Conservation (phyloP, 2,329 filamentous ascomycete genomes). For the Arthroderma sp. region DNA sequence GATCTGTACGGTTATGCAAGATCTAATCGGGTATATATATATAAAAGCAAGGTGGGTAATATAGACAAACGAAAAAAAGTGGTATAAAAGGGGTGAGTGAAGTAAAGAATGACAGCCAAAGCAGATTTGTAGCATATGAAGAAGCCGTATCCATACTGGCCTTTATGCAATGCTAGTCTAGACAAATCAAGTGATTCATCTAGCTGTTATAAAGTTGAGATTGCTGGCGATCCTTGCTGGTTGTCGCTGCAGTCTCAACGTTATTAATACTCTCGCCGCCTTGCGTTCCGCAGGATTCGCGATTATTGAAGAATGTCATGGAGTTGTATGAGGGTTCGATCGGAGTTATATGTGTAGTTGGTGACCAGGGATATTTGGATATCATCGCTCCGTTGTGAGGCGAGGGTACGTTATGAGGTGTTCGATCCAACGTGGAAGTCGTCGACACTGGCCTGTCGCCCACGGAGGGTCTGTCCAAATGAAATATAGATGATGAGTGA, state of each 20-base stretch:
- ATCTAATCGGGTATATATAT: not conserved
- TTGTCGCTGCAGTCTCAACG: conserved; percentile 9
- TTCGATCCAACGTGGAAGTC: not conserved
- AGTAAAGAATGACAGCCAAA: not conserved
- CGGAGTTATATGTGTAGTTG: conserved; percentile 10
- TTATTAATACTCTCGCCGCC: not conserved
- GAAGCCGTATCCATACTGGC: not conserved
- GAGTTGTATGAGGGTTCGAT: conserved; percentile 9
- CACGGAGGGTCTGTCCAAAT: not conserved
- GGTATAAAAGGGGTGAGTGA: not conserved
- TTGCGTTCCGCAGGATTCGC: conserved; percentile 4
- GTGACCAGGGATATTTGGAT: conserved; percentile 14
- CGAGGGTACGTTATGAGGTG: not conserved
- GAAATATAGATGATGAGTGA: not conserved
- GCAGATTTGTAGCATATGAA: not conserved
- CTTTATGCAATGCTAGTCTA: not conserved
- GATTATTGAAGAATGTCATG: conserved; percentile 1
- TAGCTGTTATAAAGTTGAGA: not conserved
- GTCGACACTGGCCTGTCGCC: not conserved
- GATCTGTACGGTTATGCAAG: not conserved
- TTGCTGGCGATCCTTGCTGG: conserved; percentile 9
- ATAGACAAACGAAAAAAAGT: not conserved
- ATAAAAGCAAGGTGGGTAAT: not conserved
- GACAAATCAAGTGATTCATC: not conserved
- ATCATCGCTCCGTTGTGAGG: not conserved